These are phyloP conservation scores for Buddleja alternifolia DNA, from an alignment of 257 asterid genomes.

Conservation along the genomic window DNA sequence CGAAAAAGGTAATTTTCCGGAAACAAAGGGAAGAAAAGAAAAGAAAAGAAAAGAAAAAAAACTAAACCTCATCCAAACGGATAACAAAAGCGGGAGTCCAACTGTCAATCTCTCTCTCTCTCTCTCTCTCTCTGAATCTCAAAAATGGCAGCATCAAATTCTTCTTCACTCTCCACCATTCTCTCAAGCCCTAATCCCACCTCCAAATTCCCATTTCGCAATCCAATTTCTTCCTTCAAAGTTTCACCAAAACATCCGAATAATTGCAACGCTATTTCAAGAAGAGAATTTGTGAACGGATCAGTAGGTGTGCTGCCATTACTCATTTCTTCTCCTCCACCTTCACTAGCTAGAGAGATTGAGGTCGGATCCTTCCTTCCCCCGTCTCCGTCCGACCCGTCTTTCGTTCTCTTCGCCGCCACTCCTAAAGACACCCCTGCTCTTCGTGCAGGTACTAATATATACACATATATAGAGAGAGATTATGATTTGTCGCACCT, in stretches of 20 bases:
- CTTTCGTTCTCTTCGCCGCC: conserved; percentile 88
- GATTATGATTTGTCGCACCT: background rate
- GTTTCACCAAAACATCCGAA: conserved; percentile 32
- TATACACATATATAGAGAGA: background rate
- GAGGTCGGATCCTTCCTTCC: conserved; percentile 92
- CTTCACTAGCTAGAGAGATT: conserved; percentile 68
- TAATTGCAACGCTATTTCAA: conserved; percentile 38
- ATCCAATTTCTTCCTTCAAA: conserved; percentile 28
- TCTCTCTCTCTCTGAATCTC: conserved; percentile 17
- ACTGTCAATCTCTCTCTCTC: background rate
- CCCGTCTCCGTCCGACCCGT: conserved; percentile 64
- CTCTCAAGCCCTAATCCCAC: conserved; percentile 37
- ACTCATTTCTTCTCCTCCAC: conserved; percentile 42
- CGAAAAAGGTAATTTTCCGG: background rate
- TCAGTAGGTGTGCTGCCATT: conserved; percentile 57
- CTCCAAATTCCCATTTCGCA: conserved; percentile 37
- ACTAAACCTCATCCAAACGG: conserved; percentile 29
- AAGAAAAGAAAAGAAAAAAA: conserved; percentile 5
- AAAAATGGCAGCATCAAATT: conserved; percentile 49
- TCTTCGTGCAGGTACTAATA: conserved; percentile 90
- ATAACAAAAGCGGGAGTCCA: conserved; percentile 27
- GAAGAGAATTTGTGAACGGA: conserved; percentile 68
- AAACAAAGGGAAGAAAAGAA: background rate
- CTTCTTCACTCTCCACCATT: conserved; percentile 36
- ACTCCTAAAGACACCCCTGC: conserved; percentile 93